Evolutionary conservation across 2,329 filamentous ascomycete genomes (phyloP), one percentile per base, ranked within the genome.

Genomic region (Trichoderma koningiopsis): DNA sequence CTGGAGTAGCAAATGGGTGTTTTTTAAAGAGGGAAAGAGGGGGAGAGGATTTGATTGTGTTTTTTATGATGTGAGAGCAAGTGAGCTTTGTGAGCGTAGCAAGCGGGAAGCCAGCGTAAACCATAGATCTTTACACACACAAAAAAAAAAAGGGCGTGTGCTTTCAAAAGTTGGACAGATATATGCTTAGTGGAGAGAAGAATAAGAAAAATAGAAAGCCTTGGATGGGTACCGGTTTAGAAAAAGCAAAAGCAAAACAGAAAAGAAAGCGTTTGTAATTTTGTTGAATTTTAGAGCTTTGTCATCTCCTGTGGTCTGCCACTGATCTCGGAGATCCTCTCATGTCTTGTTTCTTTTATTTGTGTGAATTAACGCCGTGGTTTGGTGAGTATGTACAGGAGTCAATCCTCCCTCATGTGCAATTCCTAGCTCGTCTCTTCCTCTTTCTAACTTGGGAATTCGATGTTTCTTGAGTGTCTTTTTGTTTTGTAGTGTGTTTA

Each of bases 401-500:
- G 60, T 8, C 33, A 35, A 13, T 35, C 4, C 33, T 4, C 33
- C 58, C 14, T 4, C 2, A 14, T n/a, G 43, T 64, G 61, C 31
- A 3, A 49, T 49, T 64, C 52, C 14, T 5, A 24, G 24, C 22
- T 40, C 49, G 24, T 63, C 11, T 52, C 43, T 61, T 59, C 35
- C 57, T 35, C 71, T 35, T 66, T 4, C 33, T 31, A 22, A 5
- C 56, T 40, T 13, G 19, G 5, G 10, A 33, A 57, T 70, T 68
- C 68, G 60, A 61, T 49, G 68, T 47, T 43, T 43, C 19, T n/a
- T 43, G 16, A 3, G 37, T 71, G 47, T 66, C 27, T 60, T 33
- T 33, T 33, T 35, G 47, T 29, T 16, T 40, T 2, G 43, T 68
- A n/a, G 22, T 8, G 3, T 33, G 37, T 71, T 76, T 76, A 79